Evolutionary conservation across 2,329 filamentous ascomycete species (phyloP).

Genomic region (Dactylella cylindrospora): DNA sequence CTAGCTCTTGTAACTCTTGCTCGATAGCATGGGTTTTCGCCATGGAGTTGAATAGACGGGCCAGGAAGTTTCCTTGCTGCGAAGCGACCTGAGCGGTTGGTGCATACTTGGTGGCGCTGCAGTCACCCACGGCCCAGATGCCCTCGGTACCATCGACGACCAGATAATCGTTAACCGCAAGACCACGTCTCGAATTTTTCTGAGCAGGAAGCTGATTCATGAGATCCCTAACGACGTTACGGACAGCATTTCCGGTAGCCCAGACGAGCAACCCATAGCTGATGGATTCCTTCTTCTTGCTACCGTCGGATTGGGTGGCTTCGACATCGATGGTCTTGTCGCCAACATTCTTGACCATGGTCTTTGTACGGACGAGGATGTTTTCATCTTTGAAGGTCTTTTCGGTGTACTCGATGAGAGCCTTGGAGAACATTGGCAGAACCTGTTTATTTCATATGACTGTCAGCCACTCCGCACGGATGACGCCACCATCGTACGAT

Average conservation of each 20-base stretch:
- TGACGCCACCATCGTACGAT: background rate
- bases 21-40: conserved; percentile 88
- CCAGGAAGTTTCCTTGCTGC: conserved; percentile 94
- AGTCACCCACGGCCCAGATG: conserved; percentile 97
- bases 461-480: conserved; percentile 2
- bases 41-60: conserved; percentile 97
- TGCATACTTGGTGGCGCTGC: conserved; percentile 94
- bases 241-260: conserved; percentile 95
- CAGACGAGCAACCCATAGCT: conserved; percentile 96
- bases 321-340: conserved; percentile 92
- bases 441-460: conserved; percentile 54
- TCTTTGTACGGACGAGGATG: conserved; percentile 96
- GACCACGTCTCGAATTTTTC: conserved; percentile 88
- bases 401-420: conserved; percentile 98
- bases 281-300: conserved; percentile 76
- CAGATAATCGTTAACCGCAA: conserved; percentile 97
- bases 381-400: conserved; percentile 98
- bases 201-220: conserved; percentile 91
- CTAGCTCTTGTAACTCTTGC: conserved; percentile 69
- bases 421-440: conserved; percentile 97
- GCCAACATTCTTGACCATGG: conserved; percentile 96
- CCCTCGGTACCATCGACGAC: conserved; percentile 96
- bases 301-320: conserved; percentile 75
- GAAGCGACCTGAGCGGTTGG: conserved; percentile 95
- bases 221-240: conserved; percentile 84